Conservation (phyloP, 805 yeast genomes). For the Lachancea nothofagi region DNA sequence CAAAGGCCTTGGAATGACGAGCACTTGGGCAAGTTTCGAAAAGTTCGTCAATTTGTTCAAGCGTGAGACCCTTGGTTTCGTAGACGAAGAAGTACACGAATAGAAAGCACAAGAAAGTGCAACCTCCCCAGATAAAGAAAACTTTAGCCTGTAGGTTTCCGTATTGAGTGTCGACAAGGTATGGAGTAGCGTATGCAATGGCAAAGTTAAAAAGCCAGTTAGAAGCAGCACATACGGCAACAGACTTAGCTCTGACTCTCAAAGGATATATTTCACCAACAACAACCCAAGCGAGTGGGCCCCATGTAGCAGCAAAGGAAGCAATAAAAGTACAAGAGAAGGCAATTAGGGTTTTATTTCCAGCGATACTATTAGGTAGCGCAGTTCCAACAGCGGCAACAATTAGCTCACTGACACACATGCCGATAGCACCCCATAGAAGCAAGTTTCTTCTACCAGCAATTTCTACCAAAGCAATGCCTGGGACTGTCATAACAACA, state of each 20-base stretch:
- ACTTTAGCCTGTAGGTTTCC: conserved; percentile 66
- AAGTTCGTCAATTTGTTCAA: conserved; percentile 69
- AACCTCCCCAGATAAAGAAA: conserved; percentile 56
- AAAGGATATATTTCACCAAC: conserved; percentile 68
- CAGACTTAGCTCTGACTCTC: conserved; percentile 57
- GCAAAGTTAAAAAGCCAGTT: conserved; percentile 67
- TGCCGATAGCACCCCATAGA: conserved; percentile 45
- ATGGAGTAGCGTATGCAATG: conserved; percentile 68
- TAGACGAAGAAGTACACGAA: conserved; percentile 68
- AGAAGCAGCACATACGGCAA: conserved; percentile 55
- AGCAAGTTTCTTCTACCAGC: conserved; percentile 50
- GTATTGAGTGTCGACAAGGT: conserved; percentile 39
- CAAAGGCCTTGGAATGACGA: conserved; percentile 13
- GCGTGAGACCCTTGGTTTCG: conserved; percentile 74
- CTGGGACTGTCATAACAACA: conserved; percentile 50
- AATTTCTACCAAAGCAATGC: conserved; percentile 47
- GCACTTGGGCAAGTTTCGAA: conserved; percentile 12
- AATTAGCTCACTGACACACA: conserved; percentile 42
- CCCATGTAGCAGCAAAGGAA: conserved; percentile 75
- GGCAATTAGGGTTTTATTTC: conserved; percentile 18
- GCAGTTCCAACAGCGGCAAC: conserved; percentile 61
- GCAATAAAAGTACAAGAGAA: conserved; percentile 65
- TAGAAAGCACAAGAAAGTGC: conserved; percentile 49
- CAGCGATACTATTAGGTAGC: conserved; percentile 34
- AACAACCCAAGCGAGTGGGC: conserved; percentile 62